Evolutionary conservation across 2,329 filamentous ascomycete species (phyloP).

Genomic region (Ceratocystis eucalypticola): DNA sequence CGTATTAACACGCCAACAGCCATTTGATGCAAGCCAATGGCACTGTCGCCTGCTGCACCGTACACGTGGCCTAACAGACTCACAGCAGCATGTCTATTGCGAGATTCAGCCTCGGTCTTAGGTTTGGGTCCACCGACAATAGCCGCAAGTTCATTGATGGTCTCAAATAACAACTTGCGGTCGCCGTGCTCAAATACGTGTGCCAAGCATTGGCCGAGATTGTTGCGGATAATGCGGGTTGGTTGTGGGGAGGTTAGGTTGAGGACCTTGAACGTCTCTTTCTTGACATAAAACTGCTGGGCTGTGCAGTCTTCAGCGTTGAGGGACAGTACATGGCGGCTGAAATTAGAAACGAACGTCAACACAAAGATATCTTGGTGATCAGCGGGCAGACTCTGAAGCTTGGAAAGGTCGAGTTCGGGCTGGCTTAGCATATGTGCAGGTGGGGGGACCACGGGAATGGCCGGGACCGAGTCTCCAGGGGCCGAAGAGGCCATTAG

Average conservation of each 20-base stretch:
- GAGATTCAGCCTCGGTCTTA: constrained; percentile 60
- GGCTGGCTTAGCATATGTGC: constrained; percentile 39
- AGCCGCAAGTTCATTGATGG: constrained; percentile 70
- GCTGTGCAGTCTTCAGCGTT: constrained; percentile 68
- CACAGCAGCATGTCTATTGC: constrained; percentile 74
- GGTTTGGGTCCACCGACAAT: constrained; percentile 62
- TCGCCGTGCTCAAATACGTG: constrained; percentile 76
- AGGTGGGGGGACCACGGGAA: constrained; percentile 22
- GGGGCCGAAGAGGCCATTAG: constrained; percentile 12
- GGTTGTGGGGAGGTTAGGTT: constrained; percentile 69
- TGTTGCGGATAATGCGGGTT: constrained; percentile 79
- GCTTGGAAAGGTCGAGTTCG: constrained; percentile 79
- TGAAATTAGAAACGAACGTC: constrained; percentile 72
- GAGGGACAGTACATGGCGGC: constrained; percentile 63
- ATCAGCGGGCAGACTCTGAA: constrained; percentile 78
- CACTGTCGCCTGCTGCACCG: constrained; percentile 84
- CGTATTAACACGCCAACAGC: constrained; percentile 61
- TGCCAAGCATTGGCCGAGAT: constrained; percentile 70
- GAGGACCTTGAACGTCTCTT: constrained; percentile 86
- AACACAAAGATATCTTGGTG: constrained; percentile 93
- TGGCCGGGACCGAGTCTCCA: constrained; percentile 9
- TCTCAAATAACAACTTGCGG: constrained; percentile 84
- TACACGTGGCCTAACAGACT: constrained; percentile 81
- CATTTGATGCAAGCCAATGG: constrained; percentile 66
- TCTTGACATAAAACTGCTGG: constrained; percentile 85